Conservation (phyloP, 2,329 filamentous ascomycete genomes). For the Byssothecium circinans region DNA sequence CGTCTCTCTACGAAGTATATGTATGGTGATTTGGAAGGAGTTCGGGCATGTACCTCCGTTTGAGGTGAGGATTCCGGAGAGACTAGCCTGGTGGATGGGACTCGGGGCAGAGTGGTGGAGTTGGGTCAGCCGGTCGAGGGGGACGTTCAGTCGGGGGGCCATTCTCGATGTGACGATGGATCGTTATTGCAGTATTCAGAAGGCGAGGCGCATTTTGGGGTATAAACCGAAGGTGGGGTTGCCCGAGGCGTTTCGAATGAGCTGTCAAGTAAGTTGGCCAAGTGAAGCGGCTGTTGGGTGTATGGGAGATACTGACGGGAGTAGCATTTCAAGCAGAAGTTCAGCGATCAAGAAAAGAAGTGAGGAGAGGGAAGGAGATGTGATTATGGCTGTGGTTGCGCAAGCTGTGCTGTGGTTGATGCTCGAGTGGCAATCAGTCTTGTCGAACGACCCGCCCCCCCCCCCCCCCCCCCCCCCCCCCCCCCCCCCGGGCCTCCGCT, state of each 20-base stretch:
- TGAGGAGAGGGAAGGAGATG: background rate
- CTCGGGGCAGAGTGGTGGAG: slow-evolving; percentile 50
- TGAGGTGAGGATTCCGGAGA: slow-evolving; percentile 52
- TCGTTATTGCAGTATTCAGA: slow-evolving; percentile 57
- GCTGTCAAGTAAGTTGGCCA: slow-evolving; percentile 28
- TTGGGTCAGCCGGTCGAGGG: slow-evolving; percentile 49
- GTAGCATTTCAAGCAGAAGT: slow-evolving; percentile 16
- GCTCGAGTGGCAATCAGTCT: background rate
- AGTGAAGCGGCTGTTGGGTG: background rate
- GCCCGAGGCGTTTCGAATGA: slow-evolving; percentile 51
- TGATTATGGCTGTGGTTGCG: background rate
- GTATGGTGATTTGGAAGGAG: slow-evolving; percentile 72
- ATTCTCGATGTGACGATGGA: slow-evolving; percentile 58
- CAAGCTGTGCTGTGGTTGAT: background rate
- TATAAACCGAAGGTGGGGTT: slow-evolving; percentile 56
- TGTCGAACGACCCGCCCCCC: background rate
- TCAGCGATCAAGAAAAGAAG: slow-evolving; percentile 5
- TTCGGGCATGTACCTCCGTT: slow-evolving; percentile 58
- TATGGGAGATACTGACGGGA: background rate
- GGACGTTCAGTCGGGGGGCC: slow-evolving; percentile 56
- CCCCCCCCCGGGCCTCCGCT: no score
- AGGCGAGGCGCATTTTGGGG: slow-evolving; percentile 55
- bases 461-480: no score
- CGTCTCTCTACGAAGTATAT: slow-evolving; percentile 89
- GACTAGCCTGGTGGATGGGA: slow-evolving; percentile 53